These are phyloP conservation scores for Talaromyces sp. DNA, from an alignment of 2,329 filamentous ascomycete genomes.

Conservation along the genomic window DNA sequence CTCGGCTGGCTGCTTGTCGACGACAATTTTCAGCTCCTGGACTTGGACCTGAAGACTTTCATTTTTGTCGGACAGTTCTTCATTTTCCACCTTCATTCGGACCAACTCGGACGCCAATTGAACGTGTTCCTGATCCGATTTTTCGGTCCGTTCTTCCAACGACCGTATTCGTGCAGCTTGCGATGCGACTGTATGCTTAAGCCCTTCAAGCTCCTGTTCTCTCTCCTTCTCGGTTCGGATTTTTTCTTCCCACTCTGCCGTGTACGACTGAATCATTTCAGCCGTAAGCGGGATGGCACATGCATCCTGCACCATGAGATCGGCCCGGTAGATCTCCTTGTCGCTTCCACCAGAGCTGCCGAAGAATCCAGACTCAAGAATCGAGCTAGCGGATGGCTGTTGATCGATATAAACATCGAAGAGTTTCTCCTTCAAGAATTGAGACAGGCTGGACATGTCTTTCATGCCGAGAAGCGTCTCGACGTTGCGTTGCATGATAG, in stretches of 20 bases:
- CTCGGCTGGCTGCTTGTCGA: constrained; percentile 85
- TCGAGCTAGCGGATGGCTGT: constrained; percentile 83
- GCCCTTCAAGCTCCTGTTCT: constrained; percentile 73
- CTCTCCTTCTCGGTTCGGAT: constrained; percentile 77
- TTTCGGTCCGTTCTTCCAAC: constrained; percentile 83
- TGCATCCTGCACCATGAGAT: constrained; percentile 88
- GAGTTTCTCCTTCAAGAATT: constrained; percentile 86
- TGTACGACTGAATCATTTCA: constrained; percentile 77
- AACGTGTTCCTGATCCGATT: constrained; percentile 86
- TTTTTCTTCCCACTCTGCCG: constrained; percentile 88
- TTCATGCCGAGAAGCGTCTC: constrained; percentile 74
- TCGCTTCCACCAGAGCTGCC: constrained; percentile 85
- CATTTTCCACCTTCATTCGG: constrained; percentile 88
- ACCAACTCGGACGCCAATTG: constrained; percentile 88
- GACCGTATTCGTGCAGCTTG: constrained; percentile 75
- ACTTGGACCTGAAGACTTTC: constrained; percentile 85
- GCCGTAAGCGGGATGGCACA: constrained; percentile 83
- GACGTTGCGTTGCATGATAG: constrained; percentile 94
- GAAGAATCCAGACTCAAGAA: constrained; percentile 96
- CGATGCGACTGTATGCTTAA: constrained; percentile 65
- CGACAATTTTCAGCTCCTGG: constrained; percentile 76
- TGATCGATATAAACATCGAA: constrained; percentile 98
- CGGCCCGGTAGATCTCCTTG: constrained; percentile 93
- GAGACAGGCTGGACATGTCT: constrained; percentile 86
- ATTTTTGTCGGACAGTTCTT: constrained; percentile 83